phyloP scores from a whole-genome alignment of 768 basidiomycete species.

The Dioszegia crocea region DNA sequence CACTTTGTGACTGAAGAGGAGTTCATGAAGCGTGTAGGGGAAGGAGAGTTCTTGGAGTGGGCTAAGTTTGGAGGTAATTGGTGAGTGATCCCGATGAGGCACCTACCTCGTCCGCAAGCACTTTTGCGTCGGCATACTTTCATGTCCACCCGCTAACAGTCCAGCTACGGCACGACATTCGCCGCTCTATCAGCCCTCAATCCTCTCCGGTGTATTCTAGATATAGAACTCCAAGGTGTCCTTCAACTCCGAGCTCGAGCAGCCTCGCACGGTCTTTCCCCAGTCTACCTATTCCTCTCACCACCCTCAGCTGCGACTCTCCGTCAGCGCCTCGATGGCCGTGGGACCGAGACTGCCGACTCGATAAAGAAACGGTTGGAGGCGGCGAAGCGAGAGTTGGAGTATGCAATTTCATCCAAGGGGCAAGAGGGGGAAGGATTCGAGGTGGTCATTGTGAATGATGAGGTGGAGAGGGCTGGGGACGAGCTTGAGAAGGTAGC shows the following conservation, averaged over 20 bases:
- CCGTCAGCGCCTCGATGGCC: constrained; percentile 64
- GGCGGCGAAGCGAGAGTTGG: constrained; percentile 73
- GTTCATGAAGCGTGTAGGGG: constrained; percentile 66
- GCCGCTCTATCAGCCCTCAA: constrained; percentile 67
- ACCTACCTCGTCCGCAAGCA: too few species aligned
- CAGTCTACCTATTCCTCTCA: constrained; percentile 85
- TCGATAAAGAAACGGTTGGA: constrained; percentile 70
- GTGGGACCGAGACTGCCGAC: constrained; percentile 77
- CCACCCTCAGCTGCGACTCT: constrained; percentile 76
- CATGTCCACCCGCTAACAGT: constrained; percentile 9
- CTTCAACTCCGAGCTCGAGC: constrained; percentile 77
- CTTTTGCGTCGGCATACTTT: too few species aligned
- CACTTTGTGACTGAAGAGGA: constrained; percentile 70
- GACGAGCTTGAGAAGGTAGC: constrained; percentile 69
- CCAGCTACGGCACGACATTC: constrained; percentile 78
- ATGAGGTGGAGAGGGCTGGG: constrained; percentile 79
- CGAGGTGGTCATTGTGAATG: constrained; percentile 84
- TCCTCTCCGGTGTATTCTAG: constrained; percentile 81
- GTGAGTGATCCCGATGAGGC: too few species aligned
- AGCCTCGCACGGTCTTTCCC: constrained; percentile 58
- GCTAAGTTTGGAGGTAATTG: constrained; percentile 88
- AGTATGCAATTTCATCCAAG: constrained; percentile 61
- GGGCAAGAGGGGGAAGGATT: constrained; percentile 58
- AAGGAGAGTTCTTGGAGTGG: constrained; percentile 83
- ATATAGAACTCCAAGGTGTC: constrained; percentile 97